Evolutionary conservation across 495 filamentous ascomycete species (phyloP).

Genomic region (Cladorrhinum samala): DNA sequence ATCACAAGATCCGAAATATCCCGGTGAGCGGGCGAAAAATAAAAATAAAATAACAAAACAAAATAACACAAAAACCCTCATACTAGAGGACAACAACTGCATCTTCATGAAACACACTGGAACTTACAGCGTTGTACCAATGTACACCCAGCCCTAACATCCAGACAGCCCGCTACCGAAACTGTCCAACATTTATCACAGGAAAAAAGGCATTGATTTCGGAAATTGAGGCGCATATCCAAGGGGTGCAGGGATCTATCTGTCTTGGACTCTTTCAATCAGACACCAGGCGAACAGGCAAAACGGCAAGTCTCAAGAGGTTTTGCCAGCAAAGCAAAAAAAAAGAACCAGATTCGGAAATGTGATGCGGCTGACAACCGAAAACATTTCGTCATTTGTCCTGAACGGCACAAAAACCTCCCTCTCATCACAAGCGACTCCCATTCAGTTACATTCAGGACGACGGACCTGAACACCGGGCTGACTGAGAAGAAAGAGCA

Average conservation of each 20-base stretch:
- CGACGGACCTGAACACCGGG: not conserved
- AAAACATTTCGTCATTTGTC: too few species aligned
- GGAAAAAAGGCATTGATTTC: conserved; percentile 24
- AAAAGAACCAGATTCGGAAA: not conserved
- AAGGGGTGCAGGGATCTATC: conserved; percentile 21
- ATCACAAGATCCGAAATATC: not conserved
- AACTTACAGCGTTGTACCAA: not conserved
- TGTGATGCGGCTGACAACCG: not conserved
- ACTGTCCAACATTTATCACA: not conserved
- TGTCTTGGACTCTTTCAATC: not conserved
- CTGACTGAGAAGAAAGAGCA: not conserved
- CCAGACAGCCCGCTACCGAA: not conserved
- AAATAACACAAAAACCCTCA: too few species aligned
- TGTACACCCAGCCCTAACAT: not conserved
- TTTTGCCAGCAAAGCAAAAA: not conserved
- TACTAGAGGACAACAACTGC: too few species aligned
- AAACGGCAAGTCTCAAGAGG: not conserved
- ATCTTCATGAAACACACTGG: not conserved
- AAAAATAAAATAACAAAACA: too few species aligned
- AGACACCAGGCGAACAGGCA: too few species aligned
- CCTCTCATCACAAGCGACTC: not conserved
- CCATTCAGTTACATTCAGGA: not conserved
- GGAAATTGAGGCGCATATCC: conserved; percentile 31
- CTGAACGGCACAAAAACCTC: too few species aligned
- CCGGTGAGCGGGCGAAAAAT: too few species aligned